Evolutionary conservation across 176 grass and related monocot species (phyloP), one percentile per base, ranked within the genome.

Genomic region (Paspalum notatum): DNA sequence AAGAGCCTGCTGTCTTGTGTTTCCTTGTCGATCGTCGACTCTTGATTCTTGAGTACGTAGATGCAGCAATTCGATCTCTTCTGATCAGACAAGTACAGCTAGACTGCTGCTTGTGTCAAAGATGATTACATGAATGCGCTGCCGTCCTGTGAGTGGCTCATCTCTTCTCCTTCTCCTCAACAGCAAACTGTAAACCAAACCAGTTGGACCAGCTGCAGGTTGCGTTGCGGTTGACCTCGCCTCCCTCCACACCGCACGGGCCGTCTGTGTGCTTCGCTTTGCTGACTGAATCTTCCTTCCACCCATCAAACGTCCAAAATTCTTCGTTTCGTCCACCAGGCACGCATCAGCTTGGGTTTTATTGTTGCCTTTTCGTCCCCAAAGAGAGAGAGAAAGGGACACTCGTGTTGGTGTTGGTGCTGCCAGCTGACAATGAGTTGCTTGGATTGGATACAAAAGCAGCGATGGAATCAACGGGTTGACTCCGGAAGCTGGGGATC

Each of bases 381-480:
- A 32, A 32, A 32, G 32, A 32, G 32, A 32, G 32, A 32, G 32
- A 32, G 32, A 32, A 32, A 32, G 32, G 3, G 32, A 32, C 32
- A 32, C 32, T 3, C 32, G 32, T 32, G 32, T 32, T 32, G 32
- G 32, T 32, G 32, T 32, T 32, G 32, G 32, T 32, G 32, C 32
- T 32, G 32, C 32, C 32, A 32, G 32, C 32, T 32, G 32, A 32
- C 32, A n/a, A n/a, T 32, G 32, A 32, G 3, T 32, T 32, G 32
- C 32, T 32, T 32, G 32, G 32, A 32, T 32, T 32, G 32, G 32
- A 32, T 32, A 32, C 32, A 32, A 32, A 32, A 32, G 13, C 25
- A 26, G 58, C 25, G 0, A 83, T 71, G 2, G 38, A 71, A 71
- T 88, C 66, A 88, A 83, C 42, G 6, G 42, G 59, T 88, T 83